Conservation (phyloP, 768 basidiomycete species). For the Pulveroboletus frians region DNA sequence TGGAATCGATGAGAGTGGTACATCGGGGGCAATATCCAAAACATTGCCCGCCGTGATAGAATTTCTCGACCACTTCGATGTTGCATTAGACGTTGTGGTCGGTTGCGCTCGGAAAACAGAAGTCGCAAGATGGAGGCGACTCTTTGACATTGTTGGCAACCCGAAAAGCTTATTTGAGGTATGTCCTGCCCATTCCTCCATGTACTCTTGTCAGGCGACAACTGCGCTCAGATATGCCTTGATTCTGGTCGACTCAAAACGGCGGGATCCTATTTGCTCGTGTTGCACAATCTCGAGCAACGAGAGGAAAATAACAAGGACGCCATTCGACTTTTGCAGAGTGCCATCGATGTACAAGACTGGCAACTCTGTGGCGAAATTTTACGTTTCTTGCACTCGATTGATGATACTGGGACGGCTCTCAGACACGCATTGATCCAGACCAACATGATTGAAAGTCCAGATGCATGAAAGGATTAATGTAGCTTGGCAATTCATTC, state of each 20-base stretch:
- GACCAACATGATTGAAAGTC: slow-evolving; percentile 34
- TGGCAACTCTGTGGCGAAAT: slow-evolving; percentile 92
- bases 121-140: slow-evolving; percentile 78
- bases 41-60: slow-evolving; percentile 70
- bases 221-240: slow-evolving; percentile 66
- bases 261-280: slow-evolving; percentile 88
- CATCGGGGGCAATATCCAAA: slow-evolving; percentile 19
- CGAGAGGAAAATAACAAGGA: slow-evolving; percentile 73
- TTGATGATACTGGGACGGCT: slow-evolving; percentile 79
- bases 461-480: not conserved
- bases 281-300: slow-evolving; percentile 90
- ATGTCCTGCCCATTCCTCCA: slow-evolving; percentile 8
- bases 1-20: slow-evolving; percentile 26
- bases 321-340: slow-evolving; percentile 72
- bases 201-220: not conserved
- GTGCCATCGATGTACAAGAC: slow-evolving; percentile 72
- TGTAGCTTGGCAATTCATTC: not conserved
- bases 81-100: slow-evolving; percentile 86
- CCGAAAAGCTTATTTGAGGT: slow-evolving; percentile 92
- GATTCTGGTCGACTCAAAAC: slow-evolving; percentile 70
- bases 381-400: slow-evolving; percentile 85
- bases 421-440: slow-evolving; percentile 57
- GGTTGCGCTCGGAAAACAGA: slow-evolving; percentile 97
- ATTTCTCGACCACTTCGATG: slow-evolving; percentile 93
- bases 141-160: slow-evolving; percentile 88